Evolutionary conservation across 192 early-diverging fungal genomes (phyloP), one percentile per base, ranked within the genome.

Genomic region (Martensiomyces pterosporus): DNA sequence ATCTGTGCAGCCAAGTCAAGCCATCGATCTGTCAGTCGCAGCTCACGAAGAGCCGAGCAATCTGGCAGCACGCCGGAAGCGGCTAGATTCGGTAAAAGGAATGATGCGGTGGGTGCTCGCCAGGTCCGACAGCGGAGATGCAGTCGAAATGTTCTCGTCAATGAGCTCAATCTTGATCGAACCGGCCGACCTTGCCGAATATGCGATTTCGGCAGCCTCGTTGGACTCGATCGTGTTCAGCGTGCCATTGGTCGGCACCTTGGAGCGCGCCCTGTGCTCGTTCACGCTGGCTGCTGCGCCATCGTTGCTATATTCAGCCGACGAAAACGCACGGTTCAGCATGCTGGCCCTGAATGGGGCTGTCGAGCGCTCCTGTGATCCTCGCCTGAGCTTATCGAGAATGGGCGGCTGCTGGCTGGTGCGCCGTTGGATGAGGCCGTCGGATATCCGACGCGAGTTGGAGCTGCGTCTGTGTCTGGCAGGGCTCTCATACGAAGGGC

Each of bases 21-120:
- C n/a, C n/a, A n/a, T n/a, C n/a, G n/a, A n/a, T n/a, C n/a, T n/a
- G n/a, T n/a, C n/a, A n/a, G n/a, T n/a, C n/a, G n/a, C n/a, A n/a
- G n/a, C n/a, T n/a, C n/a, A n/a, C n/a, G n/a, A n/a, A n/a, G n/a
- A 49, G 4, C 49, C 55, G 2, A 73, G 52, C 19, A 66, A 38
- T 43, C 62, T 73, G 34, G 62, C 52, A 2, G 63, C 61, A 24
- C 69, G 69, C 42, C 54, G 39, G 50, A 73, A 73, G 33, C 69
- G 57, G 19, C 39, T 40, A n/a, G 62, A 4, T 33, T 22, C 49
- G 7, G 38, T n/a, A n/a, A 58, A 55, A 1, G 54, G 17, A 9
- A 38, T 38, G 15, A 51, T 15, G 38, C 44, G 52, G 13, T 42
- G 57, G 8, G 32, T 4, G 15, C 33, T 37, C 7, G 62, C 34